These are phyloP conservation scores for Funneliformis mosseae DNA, from an alignment of 192 early-diverging fungal genomes.

Conservation along the genomic window DNA sequence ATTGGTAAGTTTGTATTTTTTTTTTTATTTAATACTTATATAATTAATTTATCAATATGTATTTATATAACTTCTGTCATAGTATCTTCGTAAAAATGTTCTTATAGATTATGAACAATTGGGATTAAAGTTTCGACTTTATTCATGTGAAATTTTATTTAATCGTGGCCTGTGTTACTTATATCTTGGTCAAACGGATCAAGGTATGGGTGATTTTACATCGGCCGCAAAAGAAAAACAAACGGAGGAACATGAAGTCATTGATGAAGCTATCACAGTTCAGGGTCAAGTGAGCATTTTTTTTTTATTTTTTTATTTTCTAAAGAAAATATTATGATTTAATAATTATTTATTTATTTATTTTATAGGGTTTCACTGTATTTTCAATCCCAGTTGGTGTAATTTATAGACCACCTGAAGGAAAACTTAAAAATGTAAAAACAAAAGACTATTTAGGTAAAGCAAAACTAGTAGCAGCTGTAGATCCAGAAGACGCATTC, in stretches of 20 bases:
- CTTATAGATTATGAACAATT: slow-evolving; percentile 96
- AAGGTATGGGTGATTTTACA: slow-evolving; percentile 74
- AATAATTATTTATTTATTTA: background rate
- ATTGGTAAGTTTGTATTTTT: slow-evolving; percentile 54
- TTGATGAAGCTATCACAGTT: slow-evolving; percentile 65
- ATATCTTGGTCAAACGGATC: slow-evolving; percentile 69
- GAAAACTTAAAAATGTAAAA: slow-evolving; percentile 81
- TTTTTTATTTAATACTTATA: slow-evolving; percentile 9
- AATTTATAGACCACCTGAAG: slow-evolving; percentile 81
- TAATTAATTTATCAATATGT: background rate
- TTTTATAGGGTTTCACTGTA: slow-evolving; percentile 65
- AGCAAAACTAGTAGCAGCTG: slow-evolving; percentile 83
- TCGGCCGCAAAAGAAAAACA: slow-evolving; percentile 61
- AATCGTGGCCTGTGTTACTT: slow-evolving; percentile 87
- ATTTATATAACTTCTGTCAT: slow-evolving; percentile 24
- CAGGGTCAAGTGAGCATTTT: slow-evolving; percentile 44
- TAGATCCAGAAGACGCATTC: slow-evolving; percentile 61
- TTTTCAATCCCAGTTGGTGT: slow-evolving; percentile 77
- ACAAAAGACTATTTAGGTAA: slow-evolving; percentile 80
- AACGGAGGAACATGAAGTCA: slow-evolving; percentile 70
- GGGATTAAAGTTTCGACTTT: slow-evolving; percentile 88
- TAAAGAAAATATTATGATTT: background rate
- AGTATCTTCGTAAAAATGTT: slow-evolving; percentile 80
- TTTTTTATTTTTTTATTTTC: background rate
- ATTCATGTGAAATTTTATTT: slow-evolving; percentile 86